Conservation (phyloP, 208 protist genomes). For the Trypanosoma theileri region DNA sequence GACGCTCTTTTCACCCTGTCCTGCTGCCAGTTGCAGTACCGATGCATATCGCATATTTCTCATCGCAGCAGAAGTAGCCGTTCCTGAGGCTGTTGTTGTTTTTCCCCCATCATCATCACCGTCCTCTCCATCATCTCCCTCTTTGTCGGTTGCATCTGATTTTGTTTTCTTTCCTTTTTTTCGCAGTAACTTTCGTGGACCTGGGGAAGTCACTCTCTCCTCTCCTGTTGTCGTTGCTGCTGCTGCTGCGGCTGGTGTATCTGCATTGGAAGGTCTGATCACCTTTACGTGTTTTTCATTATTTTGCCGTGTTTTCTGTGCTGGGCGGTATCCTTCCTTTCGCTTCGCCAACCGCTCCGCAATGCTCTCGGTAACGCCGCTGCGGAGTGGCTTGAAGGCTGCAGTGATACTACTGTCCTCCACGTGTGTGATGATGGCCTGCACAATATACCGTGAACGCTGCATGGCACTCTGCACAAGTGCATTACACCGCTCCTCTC, state of each 20-base stretch:
- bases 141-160: background rate
- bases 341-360: constrained; percentile 68
- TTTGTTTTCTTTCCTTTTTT: background rate
- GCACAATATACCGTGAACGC: constrained; percentile 65
- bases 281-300: constrained; percentile 29
- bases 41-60: constrained; percentile 2
- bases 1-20: constrained; percentile 11
- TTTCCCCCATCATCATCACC: no score
- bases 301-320: constrained; percentile 18
- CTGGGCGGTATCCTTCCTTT: constrained; percentile 54
- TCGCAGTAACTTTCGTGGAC: background rate
- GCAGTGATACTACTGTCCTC: constrained; percentile 42
- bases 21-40: constrained; percentile 21
- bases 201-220: background rate
- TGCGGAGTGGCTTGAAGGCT: constrained; percentile 20
- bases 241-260: background rate
- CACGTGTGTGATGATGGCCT: constrained; percentile 76
- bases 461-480: constrained; percentile 62
- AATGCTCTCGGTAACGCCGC: constrained; percentile 50
- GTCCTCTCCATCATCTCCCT: background rate
- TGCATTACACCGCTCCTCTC: constrained; percentile 46
- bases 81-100: no score
- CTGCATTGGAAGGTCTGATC: constrained; percentile 10
- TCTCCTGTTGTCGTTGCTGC: background rate
- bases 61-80: background rate